Conservation (phyloP, 768 basidiomycete genomes). For the Lactarius hengduanensis region DNA sequence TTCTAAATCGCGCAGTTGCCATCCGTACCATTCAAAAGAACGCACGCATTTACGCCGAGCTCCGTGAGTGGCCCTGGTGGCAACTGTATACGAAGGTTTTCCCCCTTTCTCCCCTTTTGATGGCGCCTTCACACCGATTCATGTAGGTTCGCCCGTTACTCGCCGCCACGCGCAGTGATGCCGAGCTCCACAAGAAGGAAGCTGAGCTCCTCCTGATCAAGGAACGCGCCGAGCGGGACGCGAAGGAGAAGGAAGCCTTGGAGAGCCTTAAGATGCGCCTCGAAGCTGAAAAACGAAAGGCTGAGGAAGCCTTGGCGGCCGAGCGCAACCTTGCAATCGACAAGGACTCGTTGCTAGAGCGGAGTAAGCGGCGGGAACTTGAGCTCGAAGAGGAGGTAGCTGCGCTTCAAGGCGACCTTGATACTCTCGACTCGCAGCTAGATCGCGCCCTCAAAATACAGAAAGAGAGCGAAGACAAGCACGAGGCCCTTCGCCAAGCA, state of each 20-base stretch:
- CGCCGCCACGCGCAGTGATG: conserved; percentile 89
- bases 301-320: conserved; percentile 78
- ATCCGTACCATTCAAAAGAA: conserved; percentile 93
- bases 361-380: conserved; percentile 81
- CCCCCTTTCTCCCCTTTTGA: background rate
- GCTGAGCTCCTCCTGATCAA: conserved; percentile 75
- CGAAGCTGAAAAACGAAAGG: conserved; percentile 78
- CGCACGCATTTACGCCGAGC: conserved; percentile 84
- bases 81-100: conserved; percentile 88
- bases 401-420: conserved; percentile 78
- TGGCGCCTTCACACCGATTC: conserved; percentile 1
- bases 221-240: conserved; percentile 86
- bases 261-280: conserved; percentile 79
- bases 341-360: conserved; percentile 78
- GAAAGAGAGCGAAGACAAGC: conserved; percentile 77
- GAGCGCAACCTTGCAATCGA: conserved; percentile 79
- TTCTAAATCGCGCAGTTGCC: conserved; percentile 88
- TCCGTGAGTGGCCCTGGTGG: conserved; percentile 99
- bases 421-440: conserved; percentile 81
- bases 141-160: conserved; percentile 83
- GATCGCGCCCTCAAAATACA: conserved; percentile 75
- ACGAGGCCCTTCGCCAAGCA: conserved; percentile 63
- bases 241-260: conserved; percentile 73
- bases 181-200: conserved; percentile 86
- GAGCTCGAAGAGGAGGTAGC: conserved; percentile 84